Base-by-base conservation (phyloP, 75 land plant genomes). In the Azolla pinnata region DNA sequence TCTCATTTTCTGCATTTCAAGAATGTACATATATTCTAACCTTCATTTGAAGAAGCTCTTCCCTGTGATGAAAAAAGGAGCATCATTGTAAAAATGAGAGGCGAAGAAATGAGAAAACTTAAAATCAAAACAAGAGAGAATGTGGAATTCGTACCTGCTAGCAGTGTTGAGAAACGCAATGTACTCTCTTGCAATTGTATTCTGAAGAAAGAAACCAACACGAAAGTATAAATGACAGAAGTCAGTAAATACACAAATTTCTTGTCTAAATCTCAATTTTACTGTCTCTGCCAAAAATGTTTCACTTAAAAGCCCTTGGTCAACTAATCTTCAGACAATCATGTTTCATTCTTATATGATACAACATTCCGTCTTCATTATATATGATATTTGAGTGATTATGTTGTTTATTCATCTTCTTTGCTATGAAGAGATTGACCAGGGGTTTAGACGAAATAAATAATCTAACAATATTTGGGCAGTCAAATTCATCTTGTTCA, bases 151-250 rank as follows among this genome's bases (percentile, higher is more conserved):
- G 44, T 66, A 90, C 97, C 74, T 83, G 83, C 74, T 81, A 14
- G 90, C 97, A 45, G 74, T 70, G 51, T 90, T 90, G 40, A 90
- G 58, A 53, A 90, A 76, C 17, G 65, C 62, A n/a, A 90, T 58
- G 50, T 81, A 87, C 24, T 81, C 81, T 40, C 80, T 62, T 7
- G 65, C 61, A 26, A 87, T 75, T 16, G 78, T 74, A 32, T 34
- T 78, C 97, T 90, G 83, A 2, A 57, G n/a, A 49, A 33, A 25
- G 18, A 9, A n/a, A n/a, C n/a, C n/a, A n/a, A n/a, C n/a, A n/a
- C n/a, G n/a, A n/a, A n/a, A 17, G 44, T 12, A 27, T 21, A 52
- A 68, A 60, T 52, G 25, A 44, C 1, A 19, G n/a, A 42, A 40
- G 24, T 33, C 1, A 24, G 65, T 26, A 54, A n/a, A n/a, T n/a